These are phyloP conservation scores for Carex littledalei DNA, from an alignment of 176 grass and related monocot genomes.

Conservation along the genomic window DNA sequence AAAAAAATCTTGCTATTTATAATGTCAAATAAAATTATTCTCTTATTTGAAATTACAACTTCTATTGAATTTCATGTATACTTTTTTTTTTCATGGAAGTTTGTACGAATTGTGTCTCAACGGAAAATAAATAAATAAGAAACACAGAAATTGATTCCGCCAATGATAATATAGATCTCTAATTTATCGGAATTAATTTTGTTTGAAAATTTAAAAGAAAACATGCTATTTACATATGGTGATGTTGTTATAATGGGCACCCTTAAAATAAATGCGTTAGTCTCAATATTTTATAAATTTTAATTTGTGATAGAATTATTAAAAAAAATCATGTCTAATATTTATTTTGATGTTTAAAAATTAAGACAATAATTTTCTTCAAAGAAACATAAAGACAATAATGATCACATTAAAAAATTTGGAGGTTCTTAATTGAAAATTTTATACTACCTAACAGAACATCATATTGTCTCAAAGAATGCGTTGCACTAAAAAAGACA, in stretches of 20 bases:
- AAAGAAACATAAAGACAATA: no score
- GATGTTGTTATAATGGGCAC: not conserved
- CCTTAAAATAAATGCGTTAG: not conserved
- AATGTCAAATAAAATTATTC: not conserved
- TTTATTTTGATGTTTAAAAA: not conserved
- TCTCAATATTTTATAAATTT: not conserved
- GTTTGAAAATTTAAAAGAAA: not conserved
- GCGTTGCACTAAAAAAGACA: not conserved
- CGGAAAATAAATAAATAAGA: not conserved
- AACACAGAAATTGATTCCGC: not conserved
- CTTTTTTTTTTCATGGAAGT: not conserved
- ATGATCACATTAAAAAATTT: no score
- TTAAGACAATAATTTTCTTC: no score
- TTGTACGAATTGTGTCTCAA: not conserved
- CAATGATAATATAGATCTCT: not conserved
- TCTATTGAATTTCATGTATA: not conserved
- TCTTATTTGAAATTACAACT: not conserved
- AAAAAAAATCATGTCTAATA: not conserved
- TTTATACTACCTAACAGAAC: not conserved
- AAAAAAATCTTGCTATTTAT: not conserved
- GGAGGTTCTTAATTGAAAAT: not conserved
- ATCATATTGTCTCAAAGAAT: not conserved
- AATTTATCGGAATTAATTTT: not conserved
- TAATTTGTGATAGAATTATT: not conserved
- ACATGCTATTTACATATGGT: not conserved